Conservation (phyloP, 163 green algal genomes). For the Coccomyxa subellipsoidea region DNA sequence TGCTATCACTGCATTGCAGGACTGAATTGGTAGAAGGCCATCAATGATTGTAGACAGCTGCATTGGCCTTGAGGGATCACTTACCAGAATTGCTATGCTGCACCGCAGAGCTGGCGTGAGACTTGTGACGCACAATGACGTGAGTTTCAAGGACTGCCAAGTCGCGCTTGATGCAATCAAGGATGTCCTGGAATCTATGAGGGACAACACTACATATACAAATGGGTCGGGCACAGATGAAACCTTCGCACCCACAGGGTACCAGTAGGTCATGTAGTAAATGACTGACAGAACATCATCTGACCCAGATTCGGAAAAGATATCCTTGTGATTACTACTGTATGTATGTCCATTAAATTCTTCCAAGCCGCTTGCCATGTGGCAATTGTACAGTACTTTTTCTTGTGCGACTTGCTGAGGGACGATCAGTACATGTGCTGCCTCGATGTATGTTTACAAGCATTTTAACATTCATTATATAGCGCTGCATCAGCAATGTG, state of each 20-base stretch:
- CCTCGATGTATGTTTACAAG: too few species aligned
- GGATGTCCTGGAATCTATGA: neutral
- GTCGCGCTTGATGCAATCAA: neutral
- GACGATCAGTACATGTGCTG: too few species aligned
- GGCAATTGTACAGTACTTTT: too few species aligned
- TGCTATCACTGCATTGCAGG: neutral
- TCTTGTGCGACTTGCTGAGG: too few species aligned
- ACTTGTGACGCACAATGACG: conserved; percentile 20
- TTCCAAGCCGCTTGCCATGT: too few species aligned
- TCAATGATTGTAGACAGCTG: neutral
- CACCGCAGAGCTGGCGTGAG: neutral
- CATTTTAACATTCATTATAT: too few species aligned
- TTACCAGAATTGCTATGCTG: neutral
- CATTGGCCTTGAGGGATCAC: neutral
- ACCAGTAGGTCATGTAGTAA: too few species aligned
- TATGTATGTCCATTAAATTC: too few species aligned
- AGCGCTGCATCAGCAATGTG: too few species aligned
- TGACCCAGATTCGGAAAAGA: too few species aligned
- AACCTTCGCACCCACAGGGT: neutral
- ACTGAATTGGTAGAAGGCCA: neutral
- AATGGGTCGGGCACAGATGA: neutral
- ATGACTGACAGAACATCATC: too few species aligned
- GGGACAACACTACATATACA: neutral
- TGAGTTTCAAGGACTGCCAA: conserved; percentile 11
- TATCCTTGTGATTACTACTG: too few species aligned